Evolutionary conservation across 176 grass and related monocot genomes (phyloP), one percentile per base, ranked within the genome.

Genomic region (Tuctoria greenei): DNA sequence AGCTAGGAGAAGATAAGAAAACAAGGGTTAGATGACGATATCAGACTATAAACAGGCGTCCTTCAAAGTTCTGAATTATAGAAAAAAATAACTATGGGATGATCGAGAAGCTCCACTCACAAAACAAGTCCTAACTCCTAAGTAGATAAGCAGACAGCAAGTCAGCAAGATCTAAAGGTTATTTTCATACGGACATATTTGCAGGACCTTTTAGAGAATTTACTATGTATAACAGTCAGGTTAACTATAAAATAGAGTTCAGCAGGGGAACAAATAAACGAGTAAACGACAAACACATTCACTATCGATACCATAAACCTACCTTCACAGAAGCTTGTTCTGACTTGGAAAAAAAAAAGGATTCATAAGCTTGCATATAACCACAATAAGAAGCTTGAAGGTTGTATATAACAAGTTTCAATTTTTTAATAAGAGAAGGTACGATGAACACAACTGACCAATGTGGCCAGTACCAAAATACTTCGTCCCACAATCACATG

Each of bases 1-100:
- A 56, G 37, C 21, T 66, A 61, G 38, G 7, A 66, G 37, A 35
- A 63, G 36, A 64, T 64, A 9, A 1, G 45, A 6, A 85, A 85
- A 67, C 37, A 73, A 64, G 28, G 25, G 51, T 59, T 83, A 74
- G 37, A 81, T 57, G 26, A 60, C 50, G 74, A 69, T 43, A 62
- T 36, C 14, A 39, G 62, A n/a, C 16, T 13, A 62, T 23, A 69
- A 80, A 34, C 52, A 59, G 28, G 44, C 16, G 69, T 46, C 39
- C 56, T 64, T 23, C 44, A 1, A 69, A 73, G 72, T 38, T 24
- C 49, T 20, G 43, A 42, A 69, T 39, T 50, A 50, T 20, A 50
- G 31, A 4, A 10, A 46, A 79, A 68, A 66, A 44, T 59, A 73
- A 60, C 60, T 43, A 67, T 49, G 1, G 15, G 82, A 61, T 61